These are phyloP conservation scores for Argentina anserina DNA, from an alignment of 306 rosid genomes.

Conservation along the genomic window DNA sequence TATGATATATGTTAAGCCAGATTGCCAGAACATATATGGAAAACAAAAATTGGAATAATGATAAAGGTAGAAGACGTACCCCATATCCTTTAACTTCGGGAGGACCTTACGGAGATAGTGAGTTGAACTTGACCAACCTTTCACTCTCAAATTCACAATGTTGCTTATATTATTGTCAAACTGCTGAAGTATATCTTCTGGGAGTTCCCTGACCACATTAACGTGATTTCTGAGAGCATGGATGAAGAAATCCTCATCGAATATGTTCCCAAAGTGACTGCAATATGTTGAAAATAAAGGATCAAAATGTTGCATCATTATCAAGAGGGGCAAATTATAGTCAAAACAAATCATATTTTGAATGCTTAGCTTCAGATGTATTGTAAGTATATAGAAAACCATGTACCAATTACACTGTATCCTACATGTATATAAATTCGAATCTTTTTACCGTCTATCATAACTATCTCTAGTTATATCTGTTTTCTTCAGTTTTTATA, in stretches of 20 bases:
- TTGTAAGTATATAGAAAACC: background rate
- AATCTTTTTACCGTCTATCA: background rate
- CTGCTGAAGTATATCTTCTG: slow-evolving; percentile 61
- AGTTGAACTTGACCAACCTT: slow-evolving; percentile 89
- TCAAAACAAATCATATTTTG: background rate
- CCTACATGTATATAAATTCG: background rate
- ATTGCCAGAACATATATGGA: background rate
- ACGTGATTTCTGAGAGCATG: slow-evolving; percentile 58
- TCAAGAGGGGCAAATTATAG: background rate
- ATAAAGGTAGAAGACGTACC: slow-evolving; percentile 39
- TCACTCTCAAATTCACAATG: slow-evolving; percentile 88
- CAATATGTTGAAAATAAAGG: slow-evolving; percentile 22
- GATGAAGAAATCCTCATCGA: slow-evolving; percentile 86
- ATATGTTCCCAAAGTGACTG: slow-evolving; percentile 87
- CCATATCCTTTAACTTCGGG: slow-evolving; percentile 69
- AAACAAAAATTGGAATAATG: background rate
- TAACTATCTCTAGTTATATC: no score
- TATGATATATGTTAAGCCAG: background rate
- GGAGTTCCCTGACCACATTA: slow-evolving; percentile 76
- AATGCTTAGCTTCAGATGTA: background rate
- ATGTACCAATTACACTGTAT: background rate
- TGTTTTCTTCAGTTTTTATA: background rate
- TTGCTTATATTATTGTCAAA: slow-evolving; percentile 85
- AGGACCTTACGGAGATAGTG: slow-evolving; percentile 92
- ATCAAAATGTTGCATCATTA: background rate